A percentile compares a stretch with the other conserved stretches of the same genome.
These are phyloP conservation scores for Chiua virens DNA, from an alignment of 768 basidiomycete genomes.

Conservation along the genomic window DNA sequence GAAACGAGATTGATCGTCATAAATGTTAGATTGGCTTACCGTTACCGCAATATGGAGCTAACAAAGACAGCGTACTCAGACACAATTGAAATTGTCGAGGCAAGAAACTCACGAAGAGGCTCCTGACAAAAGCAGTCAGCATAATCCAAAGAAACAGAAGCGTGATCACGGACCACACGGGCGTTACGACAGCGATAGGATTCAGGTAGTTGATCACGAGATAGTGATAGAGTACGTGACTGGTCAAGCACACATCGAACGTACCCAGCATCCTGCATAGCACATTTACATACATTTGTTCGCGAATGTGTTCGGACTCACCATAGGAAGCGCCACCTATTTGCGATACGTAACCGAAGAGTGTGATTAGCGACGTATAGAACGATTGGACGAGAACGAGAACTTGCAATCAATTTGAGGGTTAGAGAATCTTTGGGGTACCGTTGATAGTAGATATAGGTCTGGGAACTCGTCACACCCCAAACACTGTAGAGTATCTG, in stretches of 20 bases:
- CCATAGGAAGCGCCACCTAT: constrained; percentile 23
- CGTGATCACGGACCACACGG: constrained; percentile 42
- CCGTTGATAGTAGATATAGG: constrained; percentile 48
- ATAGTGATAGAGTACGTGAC: constrained; percentile 58
- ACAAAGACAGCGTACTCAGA: not conserved
- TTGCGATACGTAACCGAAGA: constrained; percentile 9
- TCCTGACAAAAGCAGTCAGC: constrained; percentile 37
- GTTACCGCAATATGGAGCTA: constrained; percentile 56
- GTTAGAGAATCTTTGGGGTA: constrained; percentile 32
- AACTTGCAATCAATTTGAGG: constrained; percentile 39
- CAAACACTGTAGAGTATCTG: constrained; percentile 22
- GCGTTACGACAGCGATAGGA: constrained; percentile 39
- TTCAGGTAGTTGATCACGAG: constrained; percentile 54
- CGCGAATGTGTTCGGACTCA: not conserved
- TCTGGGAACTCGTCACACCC: constrained; percentile 57
- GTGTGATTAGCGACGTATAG: constrained; percentile 26
- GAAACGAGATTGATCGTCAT: not conserved
- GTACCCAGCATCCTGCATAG: constrained; percentile 44
- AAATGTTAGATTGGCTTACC: constrained; percentile 33
- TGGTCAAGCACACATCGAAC: constrained; percentile 50
- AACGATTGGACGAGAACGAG: not conserved
- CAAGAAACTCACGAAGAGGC: constrained; percentile 45
- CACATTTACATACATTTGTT: no score
- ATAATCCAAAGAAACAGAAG: not conserved
- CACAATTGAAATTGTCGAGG: not conserved